phyloP scores from a whole-genome alignment of 257 asterid species.

The Cruciata laevipes region DNA sequence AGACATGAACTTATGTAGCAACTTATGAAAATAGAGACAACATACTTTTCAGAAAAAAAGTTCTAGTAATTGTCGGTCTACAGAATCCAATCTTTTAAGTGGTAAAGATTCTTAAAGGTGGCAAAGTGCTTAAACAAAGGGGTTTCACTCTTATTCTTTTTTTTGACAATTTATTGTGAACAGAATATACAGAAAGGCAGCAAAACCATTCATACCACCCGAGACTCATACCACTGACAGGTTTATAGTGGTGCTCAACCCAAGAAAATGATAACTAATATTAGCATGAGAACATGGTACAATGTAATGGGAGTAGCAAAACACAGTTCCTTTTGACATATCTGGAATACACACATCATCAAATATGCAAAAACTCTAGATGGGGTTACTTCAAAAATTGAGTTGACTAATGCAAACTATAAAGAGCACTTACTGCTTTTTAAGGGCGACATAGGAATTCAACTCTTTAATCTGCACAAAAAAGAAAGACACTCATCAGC shows the following conservation, averaged over 20 bases:
- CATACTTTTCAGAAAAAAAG: not conserved
- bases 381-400: slow-evolving; percentile 6
- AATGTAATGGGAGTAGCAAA: not conserved
- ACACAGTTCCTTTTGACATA: not conserved
- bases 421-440: slow-evolving; percentile 64
- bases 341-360: not conserved
- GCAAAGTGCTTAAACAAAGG: not conserved
- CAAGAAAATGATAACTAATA: not conserved
- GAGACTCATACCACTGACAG: slow-evolving; percentile 1
- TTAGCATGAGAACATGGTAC: not conserved
- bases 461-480: slow-evolving; percentile 85
- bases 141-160: not conserved
- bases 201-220: not conserved
- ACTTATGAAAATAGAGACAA: not conserved
- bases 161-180: not conserved
- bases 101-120: not conserved
- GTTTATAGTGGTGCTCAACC: not conserved
- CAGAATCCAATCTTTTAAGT: not conserved
- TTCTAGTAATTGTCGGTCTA: not conserved
- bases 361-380: not conserved
- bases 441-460: slow-evolving; percentile 94
- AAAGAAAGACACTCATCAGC: slow-evolving; percentile 22
- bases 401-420: slow-evolving; percentile 8
- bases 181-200: not conserved
- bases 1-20: not conserved